A percentile compares a stretch with the other conserved stretches of the same genome.
Evolutionary conservation across 768 basidiomycete species (phyloP).

Genomic region (Termitomyces sp.): DNA sequence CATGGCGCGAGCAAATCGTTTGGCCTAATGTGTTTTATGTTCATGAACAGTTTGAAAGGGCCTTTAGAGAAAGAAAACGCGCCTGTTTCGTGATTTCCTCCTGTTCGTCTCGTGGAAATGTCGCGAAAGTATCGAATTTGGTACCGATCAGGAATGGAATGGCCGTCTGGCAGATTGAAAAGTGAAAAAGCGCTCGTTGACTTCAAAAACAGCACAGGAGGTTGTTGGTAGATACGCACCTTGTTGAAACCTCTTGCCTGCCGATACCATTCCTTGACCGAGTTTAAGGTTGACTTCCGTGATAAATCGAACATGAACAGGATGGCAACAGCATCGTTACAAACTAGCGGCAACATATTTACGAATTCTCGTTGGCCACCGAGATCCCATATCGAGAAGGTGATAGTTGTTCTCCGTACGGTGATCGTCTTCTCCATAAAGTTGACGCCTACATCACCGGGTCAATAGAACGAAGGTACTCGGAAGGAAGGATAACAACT

Average conservation of each 20-base stretch:
- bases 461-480: constrained; percentile 4
- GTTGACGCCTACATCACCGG: constrained; percentile 69
- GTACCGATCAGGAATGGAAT: constrained; percentile 99
- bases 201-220: neutral
- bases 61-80: constrained; percentile 12
- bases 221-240: constrained; percentile 38
- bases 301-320: constrained; percentile 99
- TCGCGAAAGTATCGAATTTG: constrained; percentile 95
- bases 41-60: neutral
- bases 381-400: constrained; percentile 99
- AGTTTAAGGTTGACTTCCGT: constrained; percentile 95
- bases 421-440: constrained; percentile 99
- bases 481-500: constrained; percentile 19
- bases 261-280: constrained; percentile 99
- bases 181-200: neutral
- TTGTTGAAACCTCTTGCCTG: constrained; percentile 99
- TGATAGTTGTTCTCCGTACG: constrained; percentile 96
- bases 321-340: constrained; percentile 99
- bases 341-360: constrained; percentile 97
- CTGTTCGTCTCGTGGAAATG: constrained; percentile 95
- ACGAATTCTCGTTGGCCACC: constrained; percentile 98
- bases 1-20: constrained; percentile 98
- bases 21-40: constrained; percentile 53
- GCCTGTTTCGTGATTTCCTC: constrained; percentile 99
- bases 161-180: constrained; percentile 63